Base-by-base conservation (phyloP, 148 eudicot genomes). In the Pharnaceum exiguum region DNA sequence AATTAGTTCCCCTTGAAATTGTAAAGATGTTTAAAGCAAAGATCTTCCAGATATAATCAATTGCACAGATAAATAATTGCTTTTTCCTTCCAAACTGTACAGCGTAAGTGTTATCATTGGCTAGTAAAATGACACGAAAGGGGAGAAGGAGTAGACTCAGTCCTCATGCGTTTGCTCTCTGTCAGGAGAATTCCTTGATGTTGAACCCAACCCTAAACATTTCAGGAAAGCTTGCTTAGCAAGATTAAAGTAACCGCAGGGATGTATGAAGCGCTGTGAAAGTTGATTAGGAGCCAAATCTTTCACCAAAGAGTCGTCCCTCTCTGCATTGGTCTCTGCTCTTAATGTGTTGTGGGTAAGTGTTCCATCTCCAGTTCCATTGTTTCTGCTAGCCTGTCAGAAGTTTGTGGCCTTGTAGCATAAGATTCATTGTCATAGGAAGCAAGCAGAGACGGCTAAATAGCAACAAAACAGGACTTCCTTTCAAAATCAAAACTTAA, bases 221-320 rank as follows among this genome's bases (percentile, higher is more conserved):
- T 77, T 83, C 43, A 83, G 82, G 30, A 83, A 79, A 66, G 89
- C 89, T 74, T 79, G 78, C 72, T 60, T 79, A 15, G 89, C 89
- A 33, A 77, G 37, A 42, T 76, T 71, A 44, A 83, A 40, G 65
- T 47, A 74, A 36, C 58, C 61, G 68, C 85, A 83, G 3, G 85
- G 85, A 59, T 79, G 85, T 62, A 62, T 56, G 17, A 63, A 32
- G 17, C 49, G 60, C 46, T 49, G 53, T 11, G 66, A 24, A 54
- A 57, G 58, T 27, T 60, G 7, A 51, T 44, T 28, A 18, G 47
- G 38, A 22, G 45, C 17, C 57, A 56, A 52, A 38, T 69, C 72
- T 51, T 74, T 74, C 0, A 16, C 30, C 5, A 66, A 59, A 55
- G 73, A 59, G 32, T 24, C 69, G 23, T 76, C 82, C 53, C 64